Evolutionary conservation across 108 stramenopile genomes (phyloP).

Genomic region (Mediolabrus comicus): DNA sequence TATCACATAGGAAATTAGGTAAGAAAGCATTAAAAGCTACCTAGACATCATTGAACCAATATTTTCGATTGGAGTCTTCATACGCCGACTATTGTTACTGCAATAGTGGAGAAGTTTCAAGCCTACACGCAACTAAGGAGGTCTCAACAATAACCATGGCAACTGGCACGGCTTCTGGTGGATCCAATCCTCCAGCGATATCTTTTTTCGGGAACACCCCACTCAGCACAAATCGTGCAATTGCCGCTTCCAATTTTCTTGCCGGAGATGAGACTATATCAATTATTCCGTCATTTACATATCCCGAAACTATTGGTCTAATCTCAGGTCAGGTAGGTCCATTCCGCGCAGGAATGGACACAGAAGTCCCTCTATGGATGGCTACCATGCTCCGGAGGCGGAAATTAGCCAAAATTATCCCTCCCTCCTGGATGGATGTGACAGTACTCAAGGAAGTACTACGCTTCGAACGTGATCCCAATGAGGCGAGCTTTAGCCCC

Average conservation of each 20-base stretch:
- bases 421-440: slow-evolving; percentile 58
- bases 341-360: slow-evolving; percentile 74
- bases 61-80: too few species aligned
- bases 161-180: not conserved
- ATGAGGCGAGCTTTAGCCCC: slow-evolving; percentile 45
- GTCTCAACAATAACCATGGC: not conserved
- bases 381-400: slow-evolving; percentile 61
- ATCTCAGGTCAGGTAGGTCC: slow-evolving; percentile 48
- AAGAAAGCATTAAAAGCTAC: too few species aligned
- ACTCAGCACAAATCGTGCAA: slow-evolving; percentile 14
- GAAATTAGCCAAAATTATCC: slow-evolving; percentile 55
- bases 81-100: too few species aligned
- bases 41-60: too few species aligned
- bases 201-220: slow-evolving; percentile 25
- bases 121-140: not conserved
- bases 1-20: too few species aligned
- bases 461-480: slow-evolving; percentile 55
- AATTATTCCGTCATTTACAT: slow-evolving; percentile 64
- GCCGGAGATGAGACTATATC: slow-evolving; percentile 55
- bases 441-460: slow-evolving; percentile 54
- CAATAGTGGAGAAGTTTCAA: too few species aligned
- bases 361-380: slow-evolving; percentile 76
- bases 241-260: slow-evolving; percentile 47
- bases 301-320: slow-evolving; percentile 37
- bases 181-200: not conserved